Evolutionary conservation across 1,139 yeast genomes (phyloP).

Genomic region (Blastobotrys ciferrii): DNA sequence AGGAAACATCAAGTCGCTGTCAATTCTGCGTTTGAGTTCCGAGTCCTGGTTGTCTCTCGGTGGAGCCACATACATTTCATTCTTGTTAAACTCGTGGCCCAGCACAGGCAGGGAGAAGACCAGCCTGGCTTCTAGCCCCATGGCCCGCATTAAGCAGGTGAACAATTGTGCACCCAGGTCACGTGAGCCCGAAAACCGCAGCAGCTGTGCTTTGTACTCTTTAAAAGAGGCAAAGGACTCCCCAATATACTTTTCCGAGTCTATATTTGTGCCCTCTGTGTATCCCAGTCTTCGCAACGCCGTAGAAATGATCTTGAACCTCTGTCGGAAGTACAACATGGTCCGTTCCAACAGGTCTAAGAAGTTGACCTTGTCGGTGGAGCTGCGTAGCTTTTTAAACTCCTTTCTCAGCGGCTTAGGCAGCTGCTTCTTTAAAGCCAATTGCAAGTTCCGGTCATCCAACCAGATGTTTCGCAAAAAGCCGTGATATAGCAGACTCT

Average conservation of each 20-base stretch:
- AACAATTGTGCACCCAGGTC: conserved; percentile 76
- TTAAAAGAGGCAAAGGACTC: not conserved
- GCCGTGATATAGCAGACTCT: conserved; percentile 14
- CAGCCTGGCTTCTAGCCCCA: conserved; percentile 64
- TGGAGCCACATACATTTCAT: conserved; percentile 5
- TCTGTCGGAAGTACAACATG: conserved; percentile 2
- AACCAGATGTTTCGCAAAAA: conserved; percentile 16
- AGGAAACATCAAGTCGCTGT: conserved; percentile 44
- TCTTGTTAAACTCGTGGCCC: conserved; percentile 12
- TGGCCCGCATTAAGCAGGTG: conserved; percentile 58
- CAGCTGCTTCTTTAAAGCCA: conserved; percentile 10
- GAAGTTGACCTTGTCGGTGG: conserved; percentile 8
- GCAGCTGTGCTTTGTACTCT: conserved; percentile 9
- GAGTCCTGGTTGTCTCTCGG: not conserved
- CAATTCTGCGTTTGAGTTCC: not conserved
- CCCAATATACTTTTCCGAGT: not conserved
- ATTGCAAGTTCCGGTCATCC: conserved; percentile 12
- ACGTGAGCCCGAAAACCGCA: conserved; percentile 51
- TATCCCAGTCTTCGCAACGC: conserved; percentile 1
- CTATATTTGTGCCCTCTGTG: not conserved
- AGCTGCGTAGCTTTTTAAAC: conserved; percentile 10
- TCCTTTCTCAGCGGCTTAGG: conserved; percentile 8
- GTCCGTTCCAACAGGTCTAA: conserved; percentile 3
- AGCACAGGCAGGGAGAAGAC: conserved; percentile 64
- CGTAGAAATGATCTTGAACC: not conserved